phyloP scores from a whole-genome alignment of 2,329 filamentous ascomycete genomes.

The Neofusicoccum umdonicola region DNA sequence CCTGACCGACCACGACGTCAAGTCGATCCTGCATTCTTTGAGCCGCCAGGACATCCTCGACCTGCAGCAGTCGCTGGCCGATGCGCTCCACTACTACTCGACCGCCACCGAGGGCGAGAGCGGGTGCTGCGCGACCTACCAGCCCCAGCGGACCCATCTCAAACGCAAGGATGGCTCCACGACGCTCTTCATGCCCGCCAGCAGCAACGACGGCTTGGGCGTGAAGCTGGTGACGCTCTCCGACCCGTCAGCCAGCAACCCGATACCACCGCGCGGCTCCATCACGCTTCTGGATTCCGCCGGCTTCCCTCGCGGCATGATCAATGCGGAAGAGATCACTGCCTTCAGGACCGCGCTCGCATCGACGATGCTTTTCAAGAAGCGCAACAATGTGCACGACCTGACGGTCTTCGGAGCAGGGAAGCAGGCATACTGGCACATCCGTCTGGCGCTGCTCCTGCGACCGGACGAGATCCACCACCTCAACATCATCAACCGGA shows the following conservation, averaged over 20 bases:
- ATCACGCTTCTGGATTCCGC: slow-evolving; percentile 58
- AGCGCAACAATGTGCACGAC: slow-evolving; percentile 68
- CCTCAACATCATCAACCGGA: slow-evolving; percentile 79
- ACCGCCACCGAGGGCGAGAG: slow-evolving; percentile 56
- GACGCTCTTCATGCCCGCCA: slow-evolving; percentile 67
- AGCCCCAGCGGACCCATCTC: slow-evolving; percentile 61
- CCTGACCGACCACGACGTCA: slow-evolving; percentile 57
- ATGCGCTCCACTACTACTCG: slow-evolving; percentile 64
- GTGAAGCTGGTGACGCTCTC: slow-evolving; percentile 62
- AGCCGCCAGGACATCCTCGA: slow-evolving; percentile 55
- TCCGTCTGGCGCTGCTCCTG: slow-evolving; percentile 76
- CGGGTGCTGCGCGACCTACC: slow-evolving; percentile 59
- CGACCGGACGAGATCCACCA: slow-evolving; percentile 68
- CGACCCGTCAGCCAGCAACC: slow-evolving; percentile 18
- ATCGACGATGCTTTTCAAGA: slow-evolving; percentile 59
- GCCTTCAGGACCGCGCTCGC: slow-evolving; percentile 67
- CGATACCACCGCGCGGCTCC: slow-evolving; percentile 53
- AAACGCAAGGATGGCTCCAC: slow-evolving; percentile 60
- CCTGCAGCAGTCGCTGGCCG: slow-evolving; percentile 58
- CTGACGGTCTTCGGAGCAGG: slow-evolving; percentile 85
- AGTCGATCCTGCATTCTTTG: slow-evolving; percentile 54
- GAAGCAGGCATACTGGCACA: slow-evolving; percentile 91
- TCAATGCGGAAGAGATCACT: slow-evolving; percentile 68
- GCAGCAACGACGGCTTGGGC: slow-evolving; percentile 57
- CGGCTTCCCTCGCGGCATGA: slow-evolving; percentile 59